Base-by-base conservation (phyloP, 345 rosid species). In the Ricinus communis region DNA sequence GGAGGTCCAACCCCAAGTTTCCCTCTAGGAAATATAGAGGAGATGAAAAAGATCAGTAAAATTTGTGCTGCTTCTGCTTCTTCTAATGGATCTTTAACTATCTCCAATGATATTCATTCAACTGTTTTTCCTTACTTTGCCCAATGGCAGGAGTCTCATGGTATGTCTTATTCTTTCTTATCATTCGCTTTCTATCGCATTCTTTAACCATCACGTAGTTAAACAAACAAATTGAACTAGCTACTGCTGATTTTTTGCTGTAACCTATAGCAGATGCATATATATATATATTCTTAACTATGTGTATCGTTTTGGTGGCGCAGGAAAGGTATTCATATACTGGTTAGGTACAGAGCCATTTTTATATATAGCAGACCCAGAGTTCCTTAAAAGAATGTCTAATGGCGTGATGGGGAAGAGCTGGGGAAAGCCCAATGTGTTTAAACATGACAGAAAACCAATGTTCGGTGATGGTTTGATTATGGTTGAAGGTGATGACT, bases 341-440 rank as follows among this genome's bases (percentile, higher is more conserved):
- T 95, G 99, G 99, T 77, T 92, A 31, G 99, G 99, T 5, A 87
- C 88, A 45, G 97, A 90, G 84, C 99, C 99, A 10, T 92, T 95
- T 79, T 70, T 95, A 69, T 89, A 90, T 70, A 82, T 95, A 5
- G 98, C 98, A 22, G 97, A 95, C 15, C 94, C 98, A 0, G 96
- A 87, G 71, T 95, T 95, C 74, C 85, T 95, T 18, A 92, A 85
- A 69, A 81, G 64, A 50, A 83, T 95, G 89, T 82, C 96, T 14
- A 63, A 79, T 14, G 98, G 99, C 14, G 88, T 95, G 8, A 61
- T 86, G 88, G 99, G 98, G 14, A 95, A 90, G 84, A 89, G 85
- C 22, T 90, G 99, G 99, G 99, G 99, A 61, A 95, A 95, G 68
- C 98, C 98, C 45, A 63, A 62, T 45, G 93, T 95, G 22, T 88